Conservation (phyloP, 1,284 basidiomycete species). For the Papiliotrema flavescens region DNA sequence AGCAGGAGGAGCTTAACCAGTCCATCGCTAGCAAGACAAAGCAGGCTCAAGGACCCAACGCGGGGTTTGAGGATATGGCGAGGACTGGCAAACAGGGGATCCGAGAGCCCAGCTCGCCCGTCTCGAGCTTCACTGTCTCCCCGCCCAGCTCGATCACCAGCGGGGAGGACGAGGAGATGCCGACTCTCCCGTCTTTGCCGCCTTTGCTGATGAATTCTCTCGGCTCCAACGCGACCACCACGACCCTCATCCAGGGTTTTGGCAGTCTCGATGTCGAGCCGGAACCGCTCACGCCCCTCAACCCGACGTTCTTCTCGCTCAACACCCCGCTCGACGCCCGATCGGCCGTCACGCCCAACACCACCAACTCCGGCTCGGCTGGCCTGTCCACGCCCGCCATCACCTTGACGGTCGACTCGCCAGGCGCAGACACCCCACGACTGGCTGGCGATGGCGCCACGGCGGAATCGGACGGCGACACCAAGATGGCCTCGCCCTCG, state of each 20-base stretch:
- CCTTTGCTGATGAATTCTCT: not conserved
- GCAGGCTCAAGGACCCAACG: too few species aligned
- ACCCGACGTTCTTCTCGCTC: conserved; percentile 9
- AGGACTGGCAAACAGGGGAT: too few species aligned
- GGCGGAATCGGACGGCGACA: conserved; percentile 10
- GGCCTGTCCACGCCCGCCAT: conserved; percentile 10
- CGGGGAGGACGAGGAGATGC: not conserved
- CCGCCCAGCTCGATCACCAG: conserved; percentile 4
- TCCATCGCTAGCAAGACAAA: too few species aligned
- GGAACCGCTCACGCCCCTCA: conserved; percentile 13
- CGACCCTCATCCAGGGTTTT: not conserved
- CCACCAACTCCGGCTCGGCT: not conserved
- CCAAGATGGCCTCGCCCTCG: not conserved
- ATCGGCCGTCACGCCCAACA: not conserved
- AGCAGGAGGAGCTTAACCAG: not conserved
- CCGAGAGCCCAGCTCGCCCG: not conserved
- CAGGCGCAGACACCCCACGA: not conserved
- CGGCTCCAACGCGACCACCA: not conserved
- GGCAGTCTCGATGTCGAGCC: not conserved
- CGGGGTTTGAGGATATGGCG: too few species aligned
- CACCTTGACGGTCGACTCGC: conserved; percentile 14
- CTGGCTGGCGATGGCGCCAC: not conserved
- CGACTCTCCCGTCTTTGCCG: not conserved
- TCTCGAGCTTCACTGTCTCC: conserved; percentile 4
- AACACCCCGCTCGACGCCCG: not conserved